Conservation (phyloP, 2,329 filamentous ascomycete genomes). For the Aphanocladium album region DNA sequence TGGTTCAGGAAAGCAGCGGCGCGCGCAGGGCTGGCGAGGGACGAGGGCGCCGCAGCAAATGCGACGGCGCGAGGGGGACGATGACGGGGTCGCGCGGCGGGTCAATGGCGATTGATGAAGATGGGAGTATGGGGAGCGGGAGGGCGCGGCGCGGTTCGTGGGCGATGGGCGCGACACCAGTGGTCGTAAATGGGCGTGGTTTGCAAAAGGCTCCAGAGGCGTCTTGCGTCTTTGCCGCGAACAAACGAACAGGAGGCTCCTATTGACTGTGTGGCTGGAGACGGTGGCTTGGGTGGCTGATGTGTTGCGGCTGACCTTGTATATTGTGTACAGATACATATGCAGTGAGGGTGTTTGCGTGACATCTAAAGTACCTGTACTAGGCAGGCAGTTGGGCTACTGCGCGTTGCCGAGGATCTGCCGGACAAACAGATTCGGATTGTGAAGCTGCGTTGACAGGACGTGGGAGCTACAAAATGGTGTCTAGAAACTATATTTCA, state of each 20-base stretch:
- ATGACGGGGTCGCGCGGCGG: background rate
- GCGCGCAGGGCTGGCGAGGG: constrained; percentile 3
- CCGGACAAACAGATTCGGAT: background rate
- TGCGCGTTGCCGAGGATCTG: background rate
- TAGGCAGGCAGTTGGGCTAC: too few relatives aligned
- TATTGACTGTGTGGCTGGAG: constrained; percentile 1
- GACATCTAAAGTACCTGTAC: background rate
- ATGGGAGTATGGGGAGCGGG: background rate
- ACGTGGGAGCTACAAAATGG: background rate
- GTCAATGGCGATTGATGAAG: background rate
- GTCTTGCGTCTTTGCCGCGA: constrained; percentile 9
- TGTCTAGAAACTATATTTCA: too few relatives aligned
- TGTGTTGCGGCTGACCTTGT: background rate
- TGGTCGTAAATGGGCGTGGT: constrained; percentile 9
- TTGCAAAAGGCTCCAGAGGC: constrained; percentile 5
- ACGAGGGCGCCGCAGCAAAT: constrained; percentile 12
- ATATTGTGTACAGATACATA: background rate
- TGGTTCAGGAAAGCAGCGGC: constrained; percentile 27
- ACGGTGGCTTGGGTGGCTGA: background rate
- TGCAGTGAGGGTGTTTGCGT: accelerated
- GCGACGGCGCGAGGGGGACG: constrained; percentile 9
- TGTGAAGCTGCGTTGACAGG: background rate
- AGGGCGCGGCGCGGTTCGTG: background rate
- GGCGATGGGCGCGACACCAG: constrained; percentile 8
- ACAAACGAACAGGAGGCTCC: constrained; percentile 12